A percentile compares a stretch with the other conserved stretches of the same genome.
phyloP scores from a whole-genome alignment of 345 rosid species.

The Corchorus capsularis region DNA sequence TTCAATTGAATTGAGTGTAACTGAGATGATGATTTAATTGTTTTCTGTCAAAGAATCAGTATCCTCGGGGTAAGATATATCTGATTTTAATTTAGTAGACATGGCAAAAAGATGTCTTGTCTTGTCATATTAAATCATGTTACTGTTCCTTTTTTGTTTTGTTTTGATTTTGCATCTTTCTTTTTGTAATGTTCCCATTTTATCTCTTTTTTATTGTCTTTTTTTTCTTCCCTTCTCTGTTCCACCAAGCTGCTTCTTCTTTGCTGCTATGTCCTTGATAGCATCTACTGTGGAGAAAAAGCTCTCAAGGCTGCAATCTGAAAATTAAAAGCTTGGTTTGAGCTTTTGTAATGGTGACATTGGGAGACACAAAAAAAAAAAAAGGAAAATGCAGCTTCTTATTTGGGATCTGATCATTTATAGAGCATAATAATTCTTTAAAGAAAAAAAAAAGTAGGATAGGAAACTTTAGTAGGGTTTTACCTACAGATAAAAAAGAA shows the following conservation, averaged over 20 bases:
- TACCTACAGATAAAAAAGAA: neutral
- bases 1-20: conserved; percentile 15
- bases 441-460: neutral
- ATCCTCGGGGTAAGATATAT: conserved; percentile 37
- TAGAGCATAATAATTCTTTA: neutral
- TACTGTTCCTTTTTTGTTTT: conserved; percentile 40
- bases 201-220: neutral
- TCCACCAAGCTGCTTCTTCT: neutral
- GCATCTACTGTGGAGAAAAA: neutral
- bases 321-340: neutral
- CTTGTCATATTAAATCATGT: conserved; percentile 46
- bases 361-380: neutral
- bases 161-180: conserved; percentile 6
- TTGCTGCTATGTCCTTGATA: neutral
- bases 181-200: neutral
- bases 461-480: neutral
- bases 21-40: conserved; percentile 36
- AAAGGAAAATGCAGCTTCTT: neutral
- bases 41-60: conserved; percentile 34
- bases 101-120: conserved; percentile 44
- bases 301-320: neutral
- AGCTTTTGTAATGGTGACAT: neutral
- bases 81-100: conserved; percentile 20
- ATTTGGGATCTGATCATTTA: conserved; percentile 8
- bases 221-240: neutral